Evolutionary conservation across 1,284 basidiomycete genomes (phyloP).

Genomic region (Fomitopsis betulina): DNA sequence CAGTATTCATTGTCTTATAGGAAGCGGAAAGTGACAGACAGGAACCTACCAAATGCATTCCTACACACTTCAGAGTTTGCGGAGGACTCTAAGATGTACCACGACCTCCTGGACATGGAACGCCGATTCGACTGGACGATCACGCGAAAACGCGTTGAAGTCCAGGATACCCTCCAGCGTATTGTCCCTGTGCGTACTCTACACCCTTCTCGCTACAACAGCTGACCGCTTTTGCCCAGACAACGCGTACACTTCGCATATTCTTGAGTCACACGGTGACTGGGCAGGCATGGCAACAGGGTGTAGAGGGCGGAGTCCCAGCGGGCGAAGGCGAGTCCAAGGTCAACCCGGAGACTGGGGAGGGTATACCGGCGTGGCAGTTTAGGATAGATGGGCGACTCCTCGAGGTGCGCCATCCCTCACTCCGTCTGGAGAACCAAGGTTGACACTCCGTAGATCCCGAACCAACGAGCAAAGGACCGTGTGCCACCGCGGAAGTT

Average conservation of each 20-base stretch:
- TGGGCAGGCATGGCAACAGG: constrained; percentile 80
- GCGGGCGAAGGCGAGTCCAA: constrained; percentile 20
- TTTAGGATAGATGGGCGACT: constrained; percentile 87
- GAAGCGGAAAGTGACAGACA: constrained; percentile 78
- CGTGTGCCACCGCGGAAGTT: constrained; percentile 73
- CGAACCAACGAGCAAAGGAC: constrained; percentile 64
- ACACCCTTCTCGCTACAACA: neutral
- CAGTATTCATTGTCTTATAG: constrained; percentile 30
- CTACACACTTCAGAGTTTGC: constrained; percentile 67
- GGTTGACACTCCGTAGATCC: constrained; percentile 35
- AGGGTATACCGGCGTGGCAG: constrained; percentile 88
- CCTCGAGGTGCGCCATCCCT: constrained; percentile 55
- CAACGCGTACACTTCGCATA: constrained; percentile 81
- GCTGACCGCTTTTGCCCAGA: constrained; percentile 37
- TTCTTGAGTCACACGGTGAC: constrained; percentile 89
- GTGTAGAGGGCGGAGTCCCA: constrained; percentile 23
- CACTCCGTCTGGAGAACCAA: neutral
- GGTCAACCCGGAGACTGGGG: constrained; percentile 56
- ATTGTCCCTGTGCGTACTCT: constrained; percentile 47
- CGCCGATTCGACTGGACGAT: constrained; percentile 95
- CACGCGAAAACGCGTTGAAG: constrained; percentile 85
- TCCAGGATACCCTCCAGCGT: constrained; percentile 74
- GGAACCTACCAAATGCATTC: constrained; percentile 69
- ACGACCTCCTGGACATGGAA: constrained; percentile 84
- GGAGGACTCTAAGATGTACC: constrained; percentile 83